These are phyloP conservation scores for Pelargonium citronellum DNA, from an alignment of 441 rosid species.

Conservation along the genomic window DNA sequence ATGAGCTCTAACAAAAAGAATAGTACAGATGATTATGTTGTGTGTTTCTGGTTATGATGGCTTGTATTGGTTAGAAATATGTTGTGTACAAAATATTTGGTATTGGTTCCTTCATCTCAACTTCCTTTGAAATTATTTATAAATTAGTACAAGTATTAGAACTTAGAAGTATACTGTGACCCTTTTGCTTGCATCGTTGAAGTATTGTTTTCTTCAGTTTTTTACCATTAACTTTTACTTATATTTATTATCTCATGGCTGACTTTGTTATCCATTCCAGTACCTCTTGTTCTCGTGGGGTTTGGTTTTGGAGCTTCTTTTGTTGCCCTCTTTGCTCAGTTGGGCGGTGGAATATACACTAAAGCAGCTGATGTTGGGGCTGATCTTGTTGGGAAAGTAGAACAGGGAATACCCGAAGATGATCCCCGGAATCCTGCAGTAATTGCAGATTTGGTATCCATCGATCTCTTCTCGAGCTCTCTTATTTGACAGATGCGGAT, in stretches of 20 bases:
- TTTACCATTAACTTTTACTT: neutral
- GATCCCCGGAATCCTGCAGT: constrained; percentile 99
- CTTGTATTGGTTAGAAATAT: too few species aligned
- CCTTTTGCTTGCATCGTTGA: too few species aligned
- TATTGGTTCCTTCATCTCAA: too few species aligned
- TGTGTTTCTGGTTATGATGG: too few species aligned
- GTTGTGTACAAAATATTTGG: too few species aligned
- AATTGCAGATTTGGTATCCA: constrained; percentile 89
- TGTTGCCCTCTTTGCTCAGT: constrained; percentile 97
- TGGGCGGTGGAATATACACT: constrained; percentile 98
- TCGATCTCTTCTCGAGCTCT: neutral
- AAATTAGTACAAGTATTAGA: too few species aligned
- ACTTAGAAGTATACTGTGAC: too few species aligned
- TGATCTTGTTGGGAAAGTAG: constrained; percentile 98
- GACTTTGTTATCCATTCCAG: constrained; percentile 36
- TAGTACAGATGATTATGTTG: too few species aligned
- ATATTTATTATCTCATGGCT: constrained; percentile 15
- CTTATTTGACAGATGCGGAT: neutral
- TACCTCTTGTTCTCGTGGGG: constrained; percentile 97
- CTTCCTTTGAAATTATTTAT: too few species aligned
- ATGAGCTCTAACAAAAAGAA: too few species aligned
- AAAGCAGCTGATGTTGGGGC: constrained; percentile 99
- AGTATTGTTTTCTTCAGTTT: neutral
- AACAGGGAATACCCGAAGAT: constrained; percentile 98
- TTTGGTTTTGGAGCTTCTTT: constrained; percentile 99